phyloP scores from a whole-genome alignment of 1,284 basidiomycete species.

The Trametes polyzona region DNA sequence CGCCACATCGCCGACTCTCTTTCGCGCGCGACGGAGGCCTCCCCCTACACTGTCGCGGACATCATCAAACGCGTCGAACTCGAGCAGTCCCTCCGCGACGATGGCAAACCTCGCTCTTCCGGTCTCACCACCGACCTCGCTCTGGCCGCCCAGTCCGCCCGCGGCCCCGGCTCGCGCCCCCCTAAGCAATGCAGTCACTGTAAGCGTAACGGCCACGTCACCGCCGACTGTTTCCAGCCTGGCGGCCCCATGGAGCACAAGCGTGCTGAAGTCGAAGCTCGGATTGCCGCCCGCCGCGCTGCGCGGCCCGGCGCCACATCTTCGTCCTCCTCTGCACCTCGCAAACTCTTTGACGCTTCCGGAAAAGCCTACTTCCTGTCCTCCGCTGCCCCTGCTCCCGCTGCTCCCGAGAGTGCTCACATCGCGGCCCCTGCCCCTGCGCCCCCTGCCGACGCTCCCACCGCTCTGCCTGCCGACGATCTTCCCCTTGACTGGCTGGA shows the following conservation, averaged over 20 bases:
- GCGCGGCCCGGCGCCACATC: neutral
- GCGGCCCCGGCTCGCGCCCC: neutral
- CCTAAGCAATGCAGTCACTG: slow-evolving; percentile 8
- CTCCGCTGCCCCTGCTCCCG: neutral
- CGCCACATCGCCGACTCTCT: slow-evolving; percentile 9
- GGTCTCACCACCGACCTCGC: neutral
- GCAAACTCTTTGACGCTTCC: neutral
- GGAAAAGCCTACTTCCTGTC: slow-evolving; percentile 5
- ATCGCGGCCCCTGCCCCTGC: neutral
- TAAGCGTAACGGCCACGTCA: slow-evolving; percentile 4
- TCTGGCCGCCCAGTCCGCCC: neutral
- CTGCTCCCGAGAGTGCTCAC: neutral
- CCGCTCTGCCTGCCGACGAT: neutral
- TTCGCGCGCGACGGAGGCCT: neutral
- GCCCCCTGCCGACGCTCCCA: neutral
- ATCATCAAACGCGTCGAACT: slow-evolving; percentile 12
- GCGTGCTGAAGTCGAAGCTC: neutral
- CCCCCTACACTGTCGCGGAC: neutral
- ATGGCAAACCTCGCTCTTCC: neutral
- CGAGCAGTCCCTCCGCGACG: neutral
- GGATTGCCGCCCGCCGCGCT: neutral
- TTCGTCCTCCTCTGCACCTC: neutral
- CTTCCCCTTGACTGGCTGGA: neutral
- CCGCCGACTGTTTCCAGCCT: slow-evolving; percentile 2
- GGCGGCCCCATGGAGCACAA: slow-evolving; percentile 9